Base-by-base conservation (phyloP, 306 rosid species). In the Lathyrus aphaca region DNA sequence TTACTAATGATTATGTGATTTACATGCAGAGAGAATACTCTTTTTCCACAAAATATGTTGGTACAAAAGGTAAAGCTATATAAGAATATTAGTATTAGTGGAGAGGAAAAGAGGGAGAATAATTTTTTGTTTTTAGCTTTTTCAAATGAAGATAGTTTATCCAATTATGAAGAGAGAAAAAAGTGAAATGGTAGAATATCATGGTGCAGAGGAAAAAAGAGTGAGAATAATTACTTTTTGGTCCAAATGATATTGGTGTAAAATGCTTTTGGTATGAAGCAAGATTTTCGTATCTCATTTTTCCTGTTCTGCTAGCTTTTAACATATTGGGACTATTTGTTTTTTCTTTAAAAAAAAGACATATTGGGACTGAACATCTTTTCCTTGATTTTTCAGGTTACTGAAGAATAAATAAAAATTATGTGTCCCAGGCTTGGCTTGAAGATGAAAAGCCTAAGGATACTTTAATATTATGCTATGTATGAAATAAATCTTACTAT, bases 401-500 rank as follows among this genome's bases (percentile, higher is more conserved):
- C 27, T 30, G 30, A 58, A 79, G 66, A 32, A 50, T 50, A 68
- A 32, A 50, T 50, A 68, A 59, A 73, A 63, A 32, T 32, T n/a
- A 27, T 54, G 69, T 48, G 40, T 32, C 18, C 18, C 1, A 35
- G 30, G 39, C 42, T 15, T 54, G 76, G 29, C 27, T 62, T 6
- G 69, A 59, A 44, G 72, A 43, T 62, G 78, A 65, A 72, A 80
- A 32, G 46, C 57, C 17, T 29, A 64, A 40, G 48, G 57, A 64
- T 74, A 43, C 48, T 49, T 56, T 48, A 0, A 14, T 56, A 54
- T 15, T 38, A 67, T 66, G 32, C 25, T 30, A 71, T 71, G 40
- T 76, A 55, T 68, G 72, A 58, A 81, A 81, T 81, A 81, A 73
- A 73, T 62, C 70, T 15, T 10, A 39, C 68, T 60, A 50, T 29